phyloP scores from a whole-genome alignment of 2,329 filamentous ascomycete species.

The Bipolaris bicolor region DNA sequence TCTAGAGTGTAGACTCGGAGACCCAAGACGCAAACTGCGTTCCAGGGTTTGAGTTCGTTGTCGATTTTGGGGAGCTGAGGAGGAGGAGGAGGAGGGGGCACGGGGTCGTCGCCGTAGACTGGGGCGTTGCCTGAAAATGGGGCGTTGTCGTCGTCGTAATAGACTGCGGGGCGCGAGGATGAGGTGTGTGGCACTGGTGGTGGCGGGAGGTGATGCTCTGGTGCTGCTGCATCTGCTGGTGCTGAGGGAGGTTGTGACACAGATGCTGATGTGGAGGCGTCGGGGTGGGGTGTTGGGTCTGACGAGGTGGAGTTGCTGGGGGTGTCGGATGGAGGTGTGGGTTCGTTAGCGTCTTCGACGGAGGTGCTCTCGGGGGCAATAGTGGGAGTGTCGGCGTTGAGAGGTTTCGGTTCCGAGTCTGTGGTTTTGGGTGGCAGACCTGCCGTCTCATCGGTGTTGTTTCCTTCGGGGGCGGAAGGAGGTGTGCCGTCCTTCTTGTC shows the following conservation, averaged over 20 bases:
- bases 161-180: background rate
- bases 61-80: constrained; percentile 7
- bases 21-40: constrained; percentile 65
- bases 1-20: constrained; percentile 57
- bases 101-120: background rate
- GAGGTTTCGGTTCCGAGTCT: background rate
- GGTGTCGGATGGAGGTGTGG: background rate
- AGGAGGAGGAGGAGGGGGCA: constrained; percentile 3
- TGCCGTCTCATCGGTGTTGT: background rate
- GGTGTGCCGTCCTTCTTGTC: background rate
- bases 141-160: too few relatives aligned
- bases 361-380: background rate
- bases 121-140: background rate
- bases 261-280: background rate
- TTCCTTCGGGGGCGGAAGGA: background rate
- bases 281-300: background rate
- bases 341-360: too few relatives aligned
- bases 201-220: background rate
- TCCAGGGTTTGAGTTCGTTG: constrained; percentile 56
- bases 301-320: background rate
- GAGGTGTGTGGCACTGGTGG: background rate
- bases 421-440: background rate
- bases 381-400: background rate
- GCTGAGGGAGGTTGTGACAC: background rate
- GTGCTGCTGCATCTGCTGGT: background rate